Base-by-base conservation (phyloP, 2,329 filamentous ascomycete species). In the Calonectria pauciramosa region DNA sequence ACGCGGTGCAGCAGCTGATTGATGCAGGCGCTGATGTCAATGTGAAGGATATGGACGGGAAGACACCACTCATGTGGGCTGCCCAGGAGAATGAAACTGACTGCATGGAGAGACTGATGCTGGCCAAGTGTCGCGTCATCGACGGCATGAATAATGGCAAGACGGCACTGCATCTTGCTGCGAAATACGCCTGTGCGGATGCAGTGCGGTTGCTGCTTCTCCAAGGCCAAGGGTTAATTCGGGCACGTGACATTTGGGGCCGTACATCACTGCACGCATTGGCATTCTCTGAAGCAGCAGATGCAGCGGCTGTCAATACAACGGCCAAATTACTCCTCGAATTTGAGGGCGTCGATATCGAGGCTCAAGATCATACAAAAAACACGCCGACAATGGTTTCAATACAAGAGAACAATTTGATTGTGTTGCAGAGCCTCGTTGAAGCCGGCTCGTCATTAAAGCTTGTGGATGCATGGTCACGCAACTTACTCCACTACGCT, bases 1-100 rank as follows among this genome's bases (percentile, higher is more conserved):
- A 72, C 16, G 41, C 34, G 18, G 14, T 72, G 11, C 52, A 68
- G 26, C 52, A 68, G 38, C 14, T 72, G 52, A 59, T 64, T 36
- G 28, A 51, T 20, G 52, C 44, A 7, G 64, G 52, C 9, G 70
- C 41, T 49, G 64, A 72, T 47, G 14, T 72, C n/a, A 20, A 68
- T 18, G 52, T 26, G 20, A 72, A 34, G 30, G 30, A 54, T 28
- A 2, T 23, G 7, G 5, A 16, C 8, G 64, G 67, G 20, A 49
- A 0, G 44, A 60, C 67, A 23, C 23, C 70, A 6, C 64, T 72
- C 36, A 63, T 63, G 36, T 20, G 26, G 7, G 56, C 34, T 41
- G 56, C 56, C n/a, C 13, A 7, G 14, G 9, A 3, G 0, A 28
- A 63, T 28, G 0, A 41, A 18, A 4, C 8, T 20, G 56, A 63